Percentiles rank a stretch among this genome's conserved stretches.
Conservation (phyloP, 2,329 filamentous ascomycete genomes). For the Microdochium trichocladiopsis region DNA sequence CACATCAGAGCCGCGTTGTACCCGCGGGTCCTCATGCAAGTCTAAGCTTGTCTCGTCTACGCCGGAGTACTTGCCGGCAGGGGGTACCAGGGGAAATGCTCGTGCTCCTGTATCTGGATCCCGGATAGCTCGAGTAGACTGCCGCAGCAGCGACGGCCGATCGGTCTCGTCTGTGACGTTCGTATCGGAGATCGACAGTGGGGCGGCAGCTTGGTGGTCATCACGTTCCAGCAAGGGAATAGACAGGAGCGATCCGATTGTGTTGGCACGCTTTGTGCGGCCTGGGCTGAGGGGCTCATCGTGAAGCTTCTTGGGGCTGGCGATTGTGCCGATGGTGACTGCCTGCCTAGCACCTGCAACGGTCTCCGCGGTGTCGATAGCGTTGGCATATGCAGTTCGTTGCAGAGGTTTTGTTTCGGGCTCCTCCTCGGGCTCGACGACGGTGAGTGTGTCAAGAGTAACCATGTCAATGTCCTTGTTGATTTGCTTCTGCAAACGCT, state of each 20-base stretch:
- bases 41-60: constrained; percentile 2
- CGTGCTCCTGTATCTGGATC: constrained; percentile 14
- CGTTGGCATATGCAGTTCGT: not conserved
- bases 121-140: constrained; percentile 7
- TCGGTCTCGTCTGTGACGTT: constrained; percentile 4
- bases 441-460: constrained; percentile 42
- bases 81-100: constrained; percentile 14
- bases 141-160: constrained; percentile 8
- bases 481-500: constrained; percentile 35
- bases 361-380: not conserved
- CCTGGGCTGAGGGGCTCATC: not conserved
- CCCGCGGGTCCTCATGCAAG: not conserved
- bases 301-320: not conserved
- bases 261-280: not conserved
- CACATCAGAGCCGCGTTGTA: not conserved
- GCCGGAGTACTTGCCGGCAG: constrained; percentile 4
- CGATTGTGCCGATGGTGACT: not conserved
- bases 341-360: not conserved
- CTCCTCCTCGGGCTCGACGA: constrained; percentile 26
- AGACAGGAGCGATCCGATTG: not conserved
- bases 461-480: constrained; percentile 39
- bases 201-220: not conserved
- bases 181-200: not conserved
- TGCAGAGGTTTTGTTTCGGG: not conserved
- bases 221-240: not conserved